phyloP scores from a whole-genome alignment of 2,329 filamentous ascomycete genomes.

The Nemania sp. region DNA sequence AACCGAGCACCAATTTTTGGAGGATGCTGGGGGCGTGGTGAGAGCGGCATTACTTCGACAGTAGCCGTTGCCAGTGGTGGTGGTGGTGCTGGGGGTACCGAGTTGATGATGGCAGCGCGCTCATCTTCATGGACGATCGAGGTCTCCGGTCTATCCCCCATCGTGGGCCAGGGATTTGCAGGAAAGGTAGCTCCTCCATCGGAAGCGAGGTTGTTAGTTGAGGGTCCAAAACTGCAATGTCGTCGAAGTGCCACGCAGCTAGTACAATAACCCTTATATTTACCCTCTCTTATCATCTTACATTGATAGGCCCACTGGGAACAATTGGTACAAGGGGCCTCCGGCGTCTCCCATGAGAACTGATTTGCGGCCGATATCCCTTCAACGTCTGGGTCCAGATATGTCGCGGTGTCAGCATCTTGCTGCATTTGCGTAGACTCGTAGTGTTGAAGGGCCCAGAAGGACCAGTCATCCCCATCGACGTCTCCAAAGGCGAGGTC shows the following conservation, averaged over 20 bases:
- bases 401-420: constrained; percentile 38
- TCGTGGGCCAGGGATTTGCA: constrained; percentile 51
- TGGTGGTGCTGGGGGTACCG: constrained; percentile 24
- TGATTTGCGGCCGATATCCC: constrained; percentile 37
- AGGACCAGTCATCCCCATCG: constrained; percentile 63
- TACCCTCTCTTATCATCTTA: constrained; percentile 64
- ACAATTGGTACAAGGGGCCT: constrained; percentile 58
- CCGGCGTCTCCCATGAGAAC: constrained; percentile 50
- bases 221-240: constrained; percentile 60
- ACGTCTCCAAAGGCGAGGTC: constrained; percentile 60
- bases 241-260: constrained; percentile 64
- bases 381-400: constrained; percentile 36
- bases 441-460: constrained; percentile 63
- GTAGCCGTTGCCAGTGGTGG: constrained; percentile 19
- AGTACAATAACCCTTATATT: constrained; percentile 64
- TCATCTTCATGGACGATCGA: constrained; percentile 46
- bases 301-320: constrained; percentile 58
- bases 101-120: constrained; percentile 31
- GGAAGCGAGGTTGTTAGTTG: constrained; percentile 42
- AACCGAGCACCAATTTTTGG: constrained; percentile 77
- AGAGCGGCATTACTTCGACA: constrained; percentile 38
- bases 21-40: constrained; percentile 34
- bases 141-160: constrained; percentile 49
- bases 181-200: constrained; percentile 47
- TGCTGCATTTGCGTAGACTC: constrained; percentile 48